Evolutionary conservation across 2,329 filamentous ascomycete species (phyloP), one percentile per base, ranked within the genome.

Genomic region (Herpomyces periplanetae): DNA sequence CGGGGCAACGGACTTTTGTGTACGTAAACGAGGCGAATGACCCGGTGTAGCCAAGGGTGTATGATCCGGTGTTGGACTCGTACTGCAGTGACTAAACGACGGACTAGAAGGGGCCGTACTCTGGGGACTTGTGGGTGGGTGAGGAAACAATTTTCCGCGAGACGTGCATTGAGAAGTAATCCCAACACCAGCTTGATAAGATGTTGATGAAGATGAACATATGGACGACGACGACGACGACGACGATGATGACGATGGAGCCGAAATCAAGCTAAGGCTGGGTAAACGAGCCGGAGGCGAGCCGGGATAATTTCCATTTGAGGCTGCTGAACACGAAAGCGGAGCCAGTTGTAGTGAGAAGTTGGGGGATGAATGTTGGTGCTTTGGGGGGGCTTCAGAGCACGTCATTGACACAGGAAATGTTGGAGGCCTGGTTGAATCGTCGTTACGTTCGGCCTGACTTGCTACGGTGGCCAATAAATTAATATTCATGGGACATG

Each of bases 41-140:
- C 73, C 75, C 3, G 75, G 75, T 3, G 75, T 96, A 11, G 73
- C 75, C 21, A 91, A 57, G n/a, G 75, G 75, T n/a, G 80, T 91
- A 44, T 88, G 73, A 33, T 91, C 75, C 5, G 75, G 80, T 2
- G 75, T 96, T 3, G 75, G 80, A 5, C 75, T 91, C 17, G 75
- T 51, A 5, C 75, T 88, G 39, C 87, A 71, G 41, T 88, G 71
- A 2, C 75, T 88, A 38, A 88, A 87, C 3, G 73, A 88, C 11
- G 75, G 75, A 13, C 75, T 91, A 11, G 75, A 85, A 9, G 80
- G 80, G 18, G 75, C 75, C 2, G 75, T 91, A 5, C 73, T 88
- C 41, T 84, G 69, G 20, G 75, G 80, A 13, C 75, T 88, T 37
- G 73, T 80, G 16, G 80, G 75, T 29, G 75, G 49, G n/a, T n/a